Percentiles rank a stretch among this genome's conserved stretches.
These are phyloP conservation scores for Aspergillus mulundensis DNA, from an alignment of 495 filamentous ascomycete genomes.

Conservation along the genomic window DNA sequence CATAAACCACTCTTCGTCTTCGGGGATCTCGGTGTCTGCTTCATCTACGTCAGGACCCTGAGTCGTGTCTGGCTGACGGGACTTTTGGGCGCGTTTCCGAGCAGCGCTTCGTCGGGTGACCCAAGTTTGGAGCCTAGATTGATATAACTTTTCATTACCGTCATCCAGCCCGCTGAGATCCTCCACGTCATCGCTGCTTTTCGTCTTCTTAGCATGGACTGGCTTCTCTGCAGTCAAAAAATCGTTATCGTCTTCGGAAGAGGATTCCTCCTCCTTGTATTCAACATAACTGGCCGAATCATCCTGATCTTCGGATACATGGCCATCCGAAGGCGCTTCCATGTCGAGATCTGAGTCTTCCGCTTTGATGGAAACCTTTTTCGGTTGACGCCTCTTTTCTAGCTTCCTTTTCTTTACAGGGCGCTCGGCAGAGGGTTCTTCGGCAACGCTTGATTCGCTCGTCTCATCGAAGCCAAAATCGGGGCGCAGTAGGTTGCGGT, in stretches of 20 bases:
- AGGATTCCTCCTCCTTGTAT: constrained; percentile 28
- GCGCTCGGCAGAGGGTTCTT: constrained; percentile 18
- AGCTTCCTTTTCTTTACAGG: constrained; percentile 41
- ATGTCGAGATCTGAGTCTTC: constrained; percentile 18
- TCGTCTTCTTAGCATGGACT: constrained; percentile 39
- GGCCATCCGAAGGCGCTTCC: constrained; percentile 34
- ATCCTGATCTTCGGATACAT: constrained; percentile 42
- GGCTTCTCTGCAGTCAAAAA: constrained; percentile 25
- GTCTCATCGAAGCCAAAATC: constrained; percentile 62
- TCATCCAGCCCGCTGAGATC: constrained; percentile 82
- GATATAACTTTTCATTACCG: constrained; percentile 82
- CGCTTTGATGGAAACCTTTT: neutral
- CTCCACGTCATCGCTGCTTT: constrained; percentile 47
- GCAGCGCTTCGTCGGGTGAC: constrained; percentile 62
- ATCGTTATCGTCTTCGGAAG: constrained; percentile 36
- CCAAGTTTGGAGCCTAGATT: constrained; percentile 73
- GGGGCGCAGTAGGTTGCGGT: constrained; percentile 75
- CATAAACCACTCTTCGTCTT: constrained; percentile 70
- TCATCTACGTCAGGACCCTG: constrained; percentile 23
- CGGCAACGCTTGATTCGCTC: constrained; percentile 25
- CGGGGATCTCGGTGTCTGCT: constrained; percentile 5
- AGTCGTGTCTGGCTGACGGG: neutral
- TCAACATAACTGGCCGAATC: constrained; percentile 39
- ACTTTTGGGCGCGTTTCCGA: constrained; percentile 43
- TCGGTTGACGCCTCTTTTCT: constrained; percentile 14